Evolutionary conservation across 2,329 filamentous ascomycete genomes (phyloP).

Genomic region (Plectosphaerella cucumerina): DNA sequence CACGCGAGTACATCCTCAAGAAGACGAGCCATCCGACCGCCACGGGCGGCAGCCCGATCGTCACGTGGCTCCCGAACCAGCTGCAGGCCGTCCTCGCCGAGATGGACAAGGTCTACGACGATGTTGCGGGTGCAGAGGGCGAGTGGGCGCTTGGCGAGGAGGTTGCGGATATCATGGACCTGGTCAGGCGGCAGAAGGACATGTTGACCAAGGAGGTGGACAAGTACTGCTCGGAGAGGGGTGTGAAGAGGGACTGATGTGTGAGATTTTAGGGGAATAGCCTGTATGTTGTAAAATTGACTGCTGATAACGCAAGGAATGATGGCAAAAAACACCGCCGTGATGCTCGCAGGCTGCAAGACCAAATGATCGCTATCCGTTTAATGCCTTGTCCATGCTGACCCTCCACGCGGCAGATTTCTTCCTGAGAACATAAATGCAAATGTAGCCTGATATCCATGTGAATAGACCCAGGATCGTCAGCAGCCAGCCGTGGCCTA

Average conservation of each 20-base stretch:
- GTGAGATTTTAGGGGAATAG: neutral
- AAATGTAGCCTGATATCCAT: conserved; percentile 50
- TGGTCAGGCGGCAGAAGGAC: conserved; percentile 57
- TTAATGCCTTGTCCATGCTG: conserved; percentile 46
- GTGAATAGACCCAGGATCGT: conserved; percentile 52
- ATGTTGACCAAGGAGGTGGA: conserved; percentile 69
- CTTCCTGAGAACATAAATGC: conserved; percentile 57
- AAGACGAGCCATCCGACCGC: conserved; percentile 71
- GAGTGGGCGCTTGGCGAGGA: conserved; percentile 38
- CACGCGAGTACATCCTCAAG: conserved; percentile 79
- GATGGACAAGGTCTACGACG: conserved; percentile 57
- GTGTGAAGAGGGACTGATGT: conserved; percentile 21
- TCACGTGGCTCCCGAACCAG: conserved; percentile 82
- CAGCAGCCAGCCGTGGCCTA: conserved; percentile 74
- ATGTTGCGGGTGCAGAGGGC: conserved; percentile 34
- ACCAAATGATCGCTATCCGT: neutral
- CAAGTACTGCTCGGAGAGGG: conserved; percentile 67
- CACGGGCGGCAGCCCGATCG: conserved; percentile 76
- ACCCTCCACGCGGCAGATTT: conserved; percentile 61
- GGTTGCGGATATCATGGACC: conserved; percentile 62
- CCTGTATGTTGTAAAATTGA: too few relatives aligned
- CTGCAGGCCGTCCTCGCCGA: conserved; percentile 68
- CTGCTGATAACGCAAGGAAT: too few relatives aligned
- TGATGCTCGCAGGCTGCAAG: neutral
- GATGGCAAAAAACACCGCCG: too few relatives aligned